Evolutionary conservation across 257 asterid genomes (phyloP), one percentile per base, ranked within the genome.

Genomic region (Plantago major): DNA sequence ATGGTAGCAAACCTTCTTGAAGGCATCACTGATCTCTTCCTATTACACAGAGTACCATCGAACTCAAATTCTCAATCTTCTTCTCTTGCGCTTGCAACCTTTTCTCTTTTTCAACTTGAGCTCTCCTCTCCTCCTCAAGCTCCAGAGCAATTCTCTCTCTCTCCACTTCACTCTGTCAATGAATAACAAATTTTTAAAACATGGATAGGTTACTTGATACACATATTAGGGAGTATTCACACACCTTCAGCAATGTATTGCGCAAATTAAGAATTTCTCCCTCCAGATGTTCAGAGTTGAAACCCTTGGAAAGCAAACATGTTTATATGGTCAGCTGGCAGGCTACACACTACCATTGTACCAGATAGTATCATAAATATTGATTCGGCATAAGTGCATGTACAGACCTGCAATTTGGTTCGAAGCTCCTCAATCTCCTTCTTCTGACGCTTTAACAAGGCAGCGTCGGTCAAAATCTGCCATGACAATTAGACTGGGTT

Each of bases 391-490:
- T 48, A 28, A 50, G 60, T 67, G 63, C 61, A 48, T 45, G 50
- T 64, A 63, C 63, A 50, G 48, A 86, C 99, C 95, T 82, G 94
- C 66, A 92, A 78, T 76, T 84, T 92, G 57, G 89, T 90, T 26
- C 99, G 89, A 56, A 92, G 91, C 73, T 86, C 95, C 78, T 86
- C 95, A 71, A 92, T 92, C 84, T 92, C 99, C 68, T 83, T 89
- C 77, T 92, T 89, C 73, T 92, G 99, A 58, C 99, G 97, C 75
- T 92, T 92, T 47, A 92, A 84, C 86, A 92, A 73, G 62, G 99
- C 99, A 77, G 96, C 97, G 68, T 92, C 99, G 68, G 96, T 86
- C 85, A 92, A 60, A 74, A 92, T 83, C 99, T 92, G 81, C 16
- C 71, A 68, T 72, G 45, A 62, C 7, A 67, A 49, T 55, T 26